Percentiles rank a stretch among this genome's conserved stretches.
Evolutionary conservation across 176 grass and related monocot species (phyloP).

Genomic region (Oryza officinalis): DNA sequence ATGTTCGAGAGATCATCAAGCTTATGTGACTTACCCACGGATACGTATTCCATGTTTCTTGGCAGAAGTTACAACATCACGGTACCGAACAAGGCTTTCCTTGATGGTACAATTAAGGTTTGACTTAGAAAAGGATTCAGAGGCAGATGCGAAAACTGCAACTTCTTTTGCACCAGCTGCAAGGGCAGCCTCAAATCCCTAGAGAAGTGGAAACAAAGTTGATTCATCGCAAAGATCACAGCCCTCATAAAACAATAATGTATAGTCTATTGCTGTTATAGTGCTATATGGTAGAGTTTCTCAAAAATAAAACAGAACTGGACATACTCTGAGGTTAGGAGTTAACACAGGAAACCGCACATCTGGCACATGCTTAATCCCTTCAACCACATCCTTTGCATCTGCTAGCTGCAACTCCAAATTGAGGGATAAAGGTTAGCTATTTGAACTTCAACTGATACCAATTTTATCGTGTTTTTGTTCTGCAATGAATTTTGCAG

Average conservation of each 20-base stretch:
- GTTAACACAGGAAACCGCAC: constrained; percentile 77
- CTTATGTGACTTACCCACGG: constrained; percentile 61
- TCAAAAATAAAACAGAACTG: background rate
- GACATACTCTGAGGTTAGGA: constrained; percentile 88
- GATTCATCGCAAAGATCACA: background rate
- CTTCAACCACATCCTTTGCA: constrained; percentile 86
- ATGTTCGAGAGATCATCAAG: background rate
- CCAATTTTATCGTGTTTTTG: background rate
- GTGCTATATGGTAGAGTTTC: background rate
- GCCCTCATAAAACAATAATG: constrained; percentile 5
- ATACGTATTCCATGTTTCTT: constrained; percentile 56
- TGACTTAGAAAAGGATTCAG: constrained; percentile 83
- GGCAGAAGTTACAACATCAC: constrained; percentile 62
- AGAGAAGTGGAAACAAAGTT: background rate
- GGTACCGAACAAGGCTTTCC: constrained; percentile 75
- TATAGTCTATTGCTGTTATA: background rate
- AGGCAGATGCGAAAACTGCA: constrained; percentile 86
- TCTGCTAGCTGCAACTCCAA: constrained; percentile 70
- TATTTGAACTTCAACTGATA: background rate
- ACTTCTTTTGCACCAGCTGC: constrained; percentile 84
- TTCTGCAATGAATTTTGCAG: background rate
- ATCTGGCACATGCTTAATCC: constrained; percentile 46
- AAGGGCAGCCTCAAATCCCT: constrained; percentile 88
- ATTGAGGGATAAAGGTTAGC: constrained; percentile 17
- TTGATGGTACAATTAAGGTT: constrained; percentile 89